phyloP scores from a whole-genome alignment of 441 rosid species.

The Gossypium trilobum region DNA sequence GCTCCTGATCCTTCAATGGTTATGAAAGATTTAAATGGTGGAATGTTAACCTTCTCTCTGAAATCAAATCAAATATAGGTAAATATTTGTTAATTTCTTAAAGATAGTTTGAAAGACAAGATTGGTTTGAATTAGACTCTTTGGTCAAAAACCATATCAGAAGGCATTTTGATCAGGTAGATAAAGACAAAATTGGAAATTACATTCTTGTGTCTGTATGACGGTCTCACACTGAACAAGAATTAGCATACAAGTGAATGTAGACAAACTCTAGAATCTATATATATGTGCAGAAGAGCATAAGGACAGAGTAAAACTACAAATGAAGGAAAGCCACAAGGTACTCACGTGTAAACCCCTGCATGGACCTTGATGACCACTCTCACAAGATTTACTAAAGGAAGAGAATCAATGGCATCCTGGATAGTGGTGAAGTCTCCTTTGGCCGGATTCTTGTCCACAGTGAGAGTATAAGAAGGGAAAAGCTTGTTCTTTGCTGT shows the following conservation, averaged over 20 bases:
- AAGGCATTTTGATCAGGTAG: background rate
- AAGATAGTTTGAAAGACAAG: background rate
- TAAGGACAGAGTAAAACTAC: conserved; percentile 1
- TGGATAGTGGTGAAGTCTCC: conserved; percentile 87
- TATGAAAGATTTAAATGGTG: conserved; percentile 70
- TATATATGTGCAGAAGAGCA: background rate
- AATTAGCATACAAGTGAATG: conserved; percentile 15
- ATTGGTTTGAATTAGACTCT: background rate
- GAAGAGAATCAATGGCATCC: conserved; percentile 89
- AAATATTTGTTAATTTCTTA: background rate
- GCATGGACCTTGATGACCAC: conserved; percentile 89
- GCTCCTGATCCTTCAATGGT: conserved; percentile 93
- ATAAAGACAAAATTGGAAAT: conserved; percentile 24
- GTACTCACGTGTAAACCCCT: conserved; percentile 82
- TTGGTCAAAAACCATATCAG: conserved; percentile 14
- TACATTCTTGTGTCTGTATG: background rate
- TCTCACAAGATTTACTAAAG: conserved; percentile 67
- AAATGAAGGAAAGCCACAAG: background rate
- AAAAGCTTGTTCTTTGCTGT: conserved; percentile 81
- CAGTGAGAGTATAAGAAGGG: conserved; percentile 61
- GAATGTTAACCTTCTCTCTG: conserved; percentile 88
- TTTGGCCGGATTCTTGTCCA: conserved; percentile 46
- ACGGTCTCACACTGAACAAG: background rate
- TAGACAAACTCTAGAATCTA: conserved; percentile 21
- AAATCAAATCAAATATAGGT: background rate